Evolutionary conservation across 768 basidiomycete genomes (phyloP).

Genomic region (Trametes elegans): DNA sequence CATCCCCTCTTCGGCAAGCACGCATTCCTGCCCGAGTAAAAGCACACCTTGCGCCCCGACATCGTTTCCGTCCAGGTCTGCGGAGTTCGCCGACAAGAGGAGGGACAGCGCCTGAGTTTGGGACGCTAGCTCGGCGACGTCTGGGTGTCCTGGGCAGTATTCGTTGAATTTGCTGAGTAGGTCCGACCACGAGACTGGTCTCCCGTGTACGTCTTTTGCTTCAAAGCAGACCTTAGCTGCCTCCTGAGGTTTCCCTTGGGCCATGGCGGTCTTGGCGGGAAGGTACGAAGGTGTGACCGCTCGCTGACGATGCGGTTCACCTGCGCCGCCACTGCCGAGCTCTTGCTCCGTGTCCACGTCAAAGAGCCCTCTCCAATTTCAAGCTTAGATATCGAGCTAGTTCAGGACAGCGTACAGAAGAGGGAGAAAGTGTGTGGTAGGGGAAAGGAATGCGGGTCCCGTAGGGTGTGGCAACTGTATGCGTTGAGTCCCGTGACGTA

Average conservation of each 20-base stretch:
- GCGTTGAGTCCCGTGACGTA: too few relatives aligned
- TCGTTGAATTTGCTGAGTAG: constrained; percentile 86
- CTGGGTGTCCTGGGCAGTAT: constrained; percentile 62
- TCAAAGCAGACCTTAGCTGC: constrained; percentile 68
- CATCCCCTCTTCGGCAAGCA: constrained; percentile 48
- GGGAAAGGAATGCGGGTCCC: too few relatives aligned
- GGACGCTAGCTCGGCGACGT: constrained; percentile 63
- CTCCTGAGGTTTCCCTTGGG: constrained; percentile 59
- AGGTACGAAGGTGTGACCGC: too few relatives aligned
- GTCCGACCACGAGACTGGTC: constrained; percentile 66
- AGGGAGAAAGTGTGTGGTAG: too few relatives aligned
- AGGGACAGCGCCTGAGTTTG: constrained; percentile 65
- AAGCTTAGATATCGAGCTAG: too few relatives aligned
- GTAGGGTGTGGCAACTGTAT: too few relatives aligned
- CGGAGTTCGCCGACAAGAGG: constrained; percentile 39
- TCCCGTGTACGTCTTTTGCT: constrained; percentile 56
- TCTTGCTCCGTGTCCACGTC: too few relatives aligned
- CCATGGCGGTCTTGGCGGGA: constrained; percentile 30
- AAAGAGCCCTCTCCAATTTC: too few relatives aligned
- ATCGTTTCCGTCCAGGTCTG: constrained; percentile 49
- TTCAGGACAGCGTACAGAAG: too few relatives aligned
- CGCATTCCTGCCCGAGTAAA: constrained; percentile 55
- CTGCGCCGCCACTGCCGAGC: too few relatives aligned
- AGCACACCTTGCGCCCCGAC: constrained; percentile 36
- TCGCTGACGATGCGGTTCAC: too few relatives aligned